Evolutionary conservation across 2,329 filamentous ascomycete genomes (phyloP).

Genomic region (Bipolaris victoriae): DNA sequence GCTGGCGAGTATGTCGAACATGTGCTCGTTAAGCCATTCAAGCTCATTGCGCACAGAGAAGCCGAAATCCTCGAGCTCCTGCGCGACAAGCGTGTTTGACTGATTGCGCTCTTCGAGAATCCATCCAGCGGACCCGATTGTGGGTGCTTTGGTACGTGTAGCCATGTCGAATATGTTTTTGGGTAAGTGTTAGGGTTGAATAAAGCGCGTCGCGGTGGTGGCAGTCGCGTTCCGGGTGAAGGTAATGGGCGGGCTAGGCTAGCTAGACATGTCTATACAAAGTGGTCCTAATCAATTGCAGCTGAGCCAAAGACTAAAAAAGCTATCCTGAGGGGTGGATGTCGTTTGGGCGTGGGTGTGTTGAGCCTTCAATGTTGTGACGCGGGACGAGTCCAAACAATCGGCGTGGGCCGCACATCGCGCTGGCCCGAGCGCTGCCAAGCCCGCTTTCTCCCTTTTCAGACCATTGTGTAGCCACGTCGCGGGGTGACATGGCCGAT

Average conservation of each 20-base stretch:
- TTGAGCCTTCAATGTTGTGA: slow-evolving; percentile 25
- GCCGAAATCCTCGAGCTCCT: slow-evolving; percentile 90
- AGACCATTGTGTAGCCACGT: slow-evolving; percentile 4
- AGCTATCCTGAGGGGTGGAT: slow-evolving; percentile 18
- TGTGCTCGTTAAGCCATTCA: slow-evolving; percentile 98
- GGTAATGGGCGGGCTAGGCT: slow-evolving; percentile 10
- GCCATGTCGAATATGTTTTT: slow-evolving; percentile 34
- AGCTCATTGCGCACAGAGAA: slow-evolving; percentile 92
- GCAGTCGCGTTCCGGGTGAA: slow-evolving; percentile 20
- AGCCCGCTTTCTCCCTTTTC: slow-evolving; percentile 11
- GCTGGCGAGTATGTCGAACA: slow-evolving; percentile 89
- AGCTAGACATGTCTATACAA: slow-evolving; percentile 30
- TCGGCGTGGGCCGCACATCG: slow-evolving; percentile 21
- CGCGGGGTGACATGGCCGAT: background rate
- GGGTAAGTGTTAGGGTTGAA: slow-evolving; percentile 15
- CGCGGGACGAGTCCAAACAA: slow-evolving; percentile 29
- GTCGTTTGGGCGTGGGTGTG: slow-evolving; percentile 20
- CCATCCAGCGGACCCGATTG: slow-evolving; percentile 85
- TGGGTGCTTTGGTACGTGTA: slow-evolving; percentile 47
- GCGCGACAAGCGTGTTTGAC: slow-evolving; percentile 73
- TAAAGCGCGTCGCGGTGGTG: slow-evolving; percentile 34
- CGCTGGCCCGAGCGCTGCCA: slow-evolving; percentile 26
- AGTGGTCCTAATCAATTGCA: slow-evolving; percentile 18
- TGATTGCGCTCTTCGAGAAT: slow-evolving; percentile 82
- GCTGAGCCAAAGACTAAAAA: slow-evolving; percentile 18